Base-by-base conservation (phyloP, 306 rosid species). In the Cucurbita ficifolia region DNA sequence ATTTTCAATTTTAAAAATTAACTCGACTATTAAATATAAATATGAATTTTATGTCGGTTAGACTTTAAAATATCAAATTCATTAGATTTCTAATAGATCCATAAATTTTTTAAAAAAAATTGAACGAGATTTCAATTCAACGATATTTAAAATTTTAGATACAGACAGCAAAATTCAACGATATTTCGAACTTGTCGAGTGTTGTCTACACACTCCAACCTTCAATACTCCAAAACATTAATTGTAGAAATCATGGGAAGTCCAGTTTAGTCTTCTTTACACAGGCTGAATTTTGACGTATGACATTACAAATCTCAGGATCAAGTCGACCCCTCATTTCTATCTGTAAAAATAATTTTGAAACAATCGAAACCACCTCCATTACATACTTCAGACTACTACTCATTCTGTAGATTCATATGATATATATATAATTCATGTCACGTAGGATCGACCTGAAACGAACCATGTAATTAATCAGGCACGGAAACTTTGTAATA, bases 401-500 rank as follows among this genome's bases (percentile, higher is more conserved):
- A 40, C 81, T 73, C 75, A 65, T 83, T 81, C 73, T 80, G 79
- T 76, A 81, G 59, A 68, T 78, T 70, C 80, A 72, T 78, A 63
- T 72, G 78, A 76, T 76, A 82, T 45, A 38, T 38, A 38, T 38
- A 46, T 46, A 48, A 76, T 76, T 18, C 79, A 7, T 21, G 90
- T 77, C 61, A 81, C 83, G 62, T 81, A 75, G 79, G 79, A 85
- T 77, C 76, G 81, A 85, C 86, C 80, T 81, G 79, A 75, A 78
- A 73, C 71, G 79, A 57, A 79, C 84, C 82, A 74, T 54, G 86
- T 75, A 75, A 84, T 72, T 83, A 79, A 14, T 65, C 82, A 68
- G 77, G 82, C 72, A 67, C 72, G 3, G 81, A 67, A 78, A 82
- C 86, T 35, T 55, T 81, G 76, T 77, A 75, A 75, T 76, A 87